Evolutionary conservation across 352 stramenopile species (phyloP).

Genomic region (Phytophthora ramorum): DNA sequence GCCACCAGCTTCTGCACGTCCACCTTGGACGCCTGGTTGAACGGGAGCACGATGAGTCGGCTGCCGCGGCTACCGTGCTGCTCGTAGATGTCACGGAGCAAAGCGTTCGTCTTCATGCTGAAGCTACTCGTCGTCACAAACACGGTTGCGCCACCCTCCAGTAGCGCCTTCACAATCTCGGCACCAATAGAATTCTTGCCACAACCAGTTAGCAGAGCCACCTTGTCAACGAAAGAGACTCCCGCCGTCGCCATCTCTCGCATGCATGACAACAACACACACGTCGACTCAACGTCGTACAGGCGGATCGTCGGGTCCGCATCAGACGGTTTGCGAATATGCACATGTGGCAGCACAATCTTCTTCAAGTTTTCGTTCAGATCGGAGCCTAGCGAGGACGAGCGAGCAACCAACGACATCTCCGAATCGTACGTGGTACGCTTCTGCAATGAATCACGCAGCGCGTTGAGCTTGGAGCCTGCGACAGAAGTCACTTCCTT

Average conservation of each 20-base stretch:
- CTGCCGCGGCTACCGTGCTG: slow-evolving; percentile 83
- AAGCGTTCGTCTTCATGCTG: slow-evolving; percentile 47
- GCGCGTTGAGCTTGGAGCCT: slow-evolving; percentile 65
- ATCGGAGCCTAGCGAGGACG: slow-evolving; percentile 52
- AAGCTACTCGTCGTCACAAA: slow-evolving; percentile 90
- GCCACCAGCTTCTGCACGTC: slow-evolving; percentile 75
- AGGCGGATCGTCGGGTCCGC: slow-evolving; percentile 83
- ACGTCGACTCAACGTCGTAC: slow-evolving; percentile 85
- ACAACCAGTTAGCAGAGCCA: slow-evolving; percentile 87
- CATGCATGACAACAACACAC: slow-evolving; percentile 82
- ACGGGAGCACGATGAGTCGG: slow-evolving; percentile 81
- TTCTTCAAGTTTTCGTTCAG: slow-evolving; percentile 75
- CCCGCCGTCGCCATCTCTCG: slow-evolving; percentile 86
- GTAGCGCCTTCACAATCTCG: slow-evolving; percentile 84
- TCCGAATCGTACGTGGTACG: slow-evolving; percentile 33
- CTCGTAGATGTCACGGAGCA: slow-evolving; percentile 89
- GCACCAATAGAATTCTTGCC: slow-evolving; percentile 87
- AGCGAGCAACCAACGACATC: slow-evolving; percentile 51
- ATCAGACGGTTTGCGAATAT: slow-evolving; percentile 77
- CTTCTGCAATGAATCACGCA: slow-evolving; percentile 66
- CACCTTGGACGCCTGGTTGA: slow-evolving; percentile 86
- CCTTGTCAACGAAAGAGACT: slow-evolving; percentile 85
- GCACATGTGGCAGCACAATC: slow-evolving; percentile 73
- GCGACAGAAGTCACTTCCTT: slow-evolving; percentile 43
- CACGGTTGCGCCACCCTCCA: slow-evolving; percentile 87